Conservation (phyloP, 2,329 filamentous ascomycete species). For the Didymella lethalis region DNA sequence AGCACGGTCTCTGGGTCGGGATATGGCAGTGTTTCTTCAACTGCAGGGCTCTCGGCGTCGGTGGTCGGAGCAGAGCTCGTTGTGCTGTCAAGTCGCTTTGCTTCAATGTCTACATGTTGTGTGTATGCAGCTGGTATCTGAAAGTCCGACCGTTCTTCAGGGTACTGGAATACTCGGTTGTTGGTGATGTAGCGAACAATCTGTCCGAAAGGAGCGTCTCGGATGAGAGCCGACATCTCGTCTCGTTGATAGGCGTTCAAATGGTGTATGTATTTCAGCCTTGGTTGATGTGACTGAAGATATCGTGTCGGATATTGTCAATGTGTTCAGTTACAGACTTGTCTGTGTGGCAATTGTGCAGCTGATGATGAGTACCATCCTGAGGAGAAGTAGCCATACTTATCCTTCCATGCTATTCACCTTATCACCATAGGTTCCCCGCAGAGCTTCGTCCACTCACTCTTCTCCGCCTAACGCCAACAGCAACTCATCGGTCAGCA, state of each 20-base stretch:
- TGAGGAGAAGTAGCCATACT: neutral
- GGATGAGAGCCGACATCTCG: neutral
- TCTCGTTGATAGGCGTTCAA: neutral
- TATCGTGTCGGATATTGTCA: neutral
- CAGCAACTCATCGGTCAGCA: conserved; percentile 10
- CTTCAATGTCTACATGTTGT: neutral
- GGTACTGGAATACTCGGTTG: neutral
- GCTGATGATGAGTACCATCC: neutral
- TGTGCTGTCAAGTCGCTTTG: neutral
- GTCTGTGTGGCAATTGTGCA: neutral
- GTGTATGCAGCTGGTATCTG: neutral
- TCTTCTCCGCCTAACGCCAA: neutral
- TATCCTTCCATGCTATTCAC: neutral
- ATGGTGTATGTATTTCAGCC: neutral
- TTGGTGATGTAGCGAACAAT: neutral
- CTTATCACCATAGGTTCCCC: neutral
- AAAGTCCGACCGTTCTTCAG: neutral
- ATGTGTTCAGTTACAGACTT: neutral
- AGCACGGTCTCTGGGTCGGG: neutral
- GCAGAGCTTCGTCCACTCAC: neutral
- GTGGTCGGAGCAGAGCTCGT: neutral
- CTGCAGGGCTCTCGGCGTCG: neutral
- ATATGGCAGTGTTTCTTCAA: neutral
- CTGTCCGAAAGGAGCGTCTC: neutral
- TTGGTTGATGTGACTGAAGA: neutral